A percentile compares a stretch with the other conserved stretches of the same genome.
These are phyloP conservation scores for Solanum hybrid DNA, from an alignment of 305 asterid genomes.

Conservation along the genomic window DNA sequence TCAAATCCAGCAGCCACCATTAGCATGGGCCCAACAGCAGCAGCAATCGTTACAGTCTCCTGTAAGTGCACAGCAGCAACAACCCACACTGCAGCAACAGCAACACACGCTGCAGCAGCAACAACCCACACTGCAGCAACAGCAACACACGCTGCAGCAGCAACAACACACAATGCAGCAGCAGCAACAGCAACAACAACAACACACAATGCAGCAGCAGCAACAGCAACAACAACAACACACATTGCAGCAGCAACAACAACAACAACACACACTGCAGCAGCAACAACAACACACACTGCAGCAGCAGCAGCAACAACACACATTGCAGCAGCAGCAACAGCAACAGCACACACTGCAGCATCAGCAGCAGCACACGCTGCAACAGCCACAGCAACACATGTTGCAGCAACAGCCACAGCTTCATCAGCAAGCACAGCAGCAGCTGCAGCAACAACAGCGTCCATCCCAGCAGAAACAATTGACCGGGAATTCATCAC, in stretches of 20 bases:
- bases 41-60: slow-evolving; percentile 27
- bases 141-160: not conserved
- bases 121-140: slow-evolving; percentile 2
- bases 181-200: slow-evolving; percentile 1
- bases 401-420: slow-evolving; percentile 24
- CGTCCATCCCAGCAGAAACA: slow-evolving; percentile 19
- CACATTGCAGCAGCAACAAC: slow-evolving; percentile 13
- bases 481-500: slow-evolving; percentile 19
- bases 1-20: slow-evolving; percentile 41
- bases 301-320: slow-evolving; percentile 21
- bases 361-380: slow-evolving; percentile 11
- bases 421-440: slow-evolving; percentile 13
- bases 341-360: slow-evolving; percentile 19
- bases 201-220: slow-evolving; percentile 16
- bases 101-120: not conserved
- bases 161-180: slow-evolving; percentile 17
- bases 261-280: slow-evolving; percentile 14
- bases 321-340: slow-evolving; percentile 14
- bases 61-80: slow-evolving; percentile 31
- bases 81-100: not conserved
- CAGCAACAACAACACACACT: slow-evolving; percentile 1
- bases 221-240: slow-evolving; percentile 17
- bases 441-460: slow-evolving; percentile 7
- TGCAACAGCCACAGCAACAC: slow-evolving; percentile 30
- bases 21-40: slow-evolving; percentile 55